Percentiles rank a stretch among this genome's conserved stretches.
Evolutionary conservation across 2,329 filamentous ascomycete genomes (phyloP).

Genomic region (Nigrospora osmanthi): DNA sequence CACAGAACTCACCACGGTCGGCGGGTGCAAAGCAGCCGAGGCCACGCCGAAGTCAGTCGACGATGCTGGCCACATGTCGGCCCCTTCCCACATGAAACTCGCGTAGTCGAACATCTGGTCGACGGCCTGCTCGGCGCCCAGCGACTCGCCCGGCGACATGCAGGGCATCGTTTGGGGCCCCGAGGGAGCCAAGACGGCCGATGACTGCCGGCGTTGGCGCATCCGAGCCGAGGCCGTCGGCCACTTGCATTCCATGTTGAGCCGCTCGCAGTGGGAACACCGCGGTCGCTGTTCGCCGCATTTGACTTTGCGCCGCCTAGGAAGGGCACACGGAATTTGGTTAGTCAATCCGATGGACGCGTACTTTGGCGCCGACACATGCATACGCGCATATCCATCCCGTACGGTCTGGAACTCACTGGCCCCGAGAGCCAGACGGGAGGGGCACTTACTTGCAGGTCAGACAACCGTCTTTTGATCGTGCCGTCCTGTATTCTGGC

Average conservation of each 20-base stretch:
- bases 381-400: too few species aligned
- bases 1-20: too few species aligned
- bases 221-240: background rate
- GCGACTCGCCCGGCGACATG: constrained; percentile 8
- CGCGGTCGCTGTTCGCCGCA: constrained; percentile 45
- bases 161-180: background rate
- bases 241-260: constrained; percentile 46
- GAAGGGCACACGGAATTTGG: constrained; percentile 3
- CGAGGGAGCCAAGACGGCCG: too few species aligned
- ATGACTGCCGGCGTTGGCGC: too few species aligned
- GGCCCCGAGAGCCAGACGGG: too few species aligned
- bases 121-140: constrained; percentile 12
- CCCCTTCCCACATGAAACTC: constrained; percentile 39
- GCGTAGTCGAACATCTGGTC: constrained; percentile 38
- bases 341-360: background rate
- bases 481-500: constrained; percentile 2
- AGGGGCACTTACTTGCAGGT: constrained; percentile 34
- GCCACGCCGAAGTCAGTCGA: constrained; percentile 1
- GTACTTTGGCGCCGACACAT: too few species aligned
- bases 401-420: too few species aligned
- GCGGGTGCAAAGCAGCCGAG: too few species aligned
- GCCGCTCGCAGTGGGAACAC: constrained; percentile 44
- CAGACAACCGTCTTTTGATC: constrained; percentile 34
- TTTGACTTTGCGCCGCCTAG: constrained; percentile 43
- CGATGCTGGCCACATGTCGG: constrained; percentile 22